Evolutionary conservation across 805 yeast genomes (phyloP).

Genomic region (Saccharomycopsis amapae): DNA sequence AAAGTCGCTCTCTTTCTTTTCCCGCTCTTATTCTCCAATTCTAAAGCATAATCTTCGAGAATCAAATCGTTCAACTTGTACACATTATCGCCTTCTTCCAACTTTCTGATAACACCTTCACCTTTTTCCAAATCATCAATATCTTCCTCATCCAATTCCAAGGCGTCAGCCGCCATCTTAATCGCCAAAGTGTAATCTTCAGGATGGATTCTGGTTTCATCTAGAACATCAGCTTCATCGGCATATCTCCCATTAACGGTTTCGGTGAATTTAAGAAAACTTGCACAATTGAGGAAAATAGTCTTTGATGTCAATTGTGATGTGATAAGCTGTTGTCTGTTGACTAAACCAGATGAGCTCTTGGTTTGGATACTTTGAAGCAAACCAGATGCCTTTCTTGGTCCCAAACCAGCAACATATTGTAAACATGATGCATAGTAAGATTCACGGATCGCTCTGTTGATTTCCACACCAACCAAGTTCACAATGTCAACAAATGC

Average conservation of each 20-base stretch:
- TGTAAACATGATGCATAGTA: conserved; percentile 67
- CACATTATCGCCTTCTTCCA: conserved; percentile 64
- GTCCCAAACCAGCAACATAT: conserved; percentile 88
- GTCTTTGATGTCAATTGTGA: conserved; percentile 70
- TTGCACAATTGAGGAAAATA: conserved; percentile 86
- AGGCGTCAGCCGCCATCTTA: conserved; percentile 97
- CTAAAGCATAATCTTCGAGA: conserved; percentile 87
- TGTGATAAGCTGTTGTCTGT: conserved; percentile 77
- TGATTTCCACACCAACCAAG: conserved; percentile 88
- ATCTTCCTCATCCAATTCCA: conserved; percentile 93
- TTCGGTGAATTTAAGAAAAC: conserved; percentile 74
- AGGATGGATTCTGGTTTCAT: conserved; percentile 94
- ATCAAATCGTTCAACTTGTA: conserved; percentile 77
- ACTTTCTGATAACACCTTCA: conserved; percentile 72
- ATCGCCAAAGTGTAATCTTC: conserved; percentile 95
- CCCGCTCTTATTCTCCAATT: conserved; percentile 66
- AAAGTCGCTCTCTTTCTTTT: conserved; percentile 72
- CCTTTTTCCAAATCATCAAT: conserved; percentile 67
- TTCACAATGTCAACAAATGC: conserved; percentile 86
- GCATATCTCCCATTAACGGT: conserved; percentile 35
- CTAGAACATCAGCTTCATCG: conserved; percentile 71
- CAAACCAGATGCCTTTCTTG: conserved; percentile 86
- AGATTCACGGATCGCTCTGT: conserved; percentile 74
- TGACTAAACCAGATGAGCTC: conserved; percentile 52
- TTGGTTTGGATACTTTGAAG: conserved; percentile 65